Evolutionary conservation across 768 basidiomycete genomes (phyloP).

Genomic region (Russula lepida): DNA sequence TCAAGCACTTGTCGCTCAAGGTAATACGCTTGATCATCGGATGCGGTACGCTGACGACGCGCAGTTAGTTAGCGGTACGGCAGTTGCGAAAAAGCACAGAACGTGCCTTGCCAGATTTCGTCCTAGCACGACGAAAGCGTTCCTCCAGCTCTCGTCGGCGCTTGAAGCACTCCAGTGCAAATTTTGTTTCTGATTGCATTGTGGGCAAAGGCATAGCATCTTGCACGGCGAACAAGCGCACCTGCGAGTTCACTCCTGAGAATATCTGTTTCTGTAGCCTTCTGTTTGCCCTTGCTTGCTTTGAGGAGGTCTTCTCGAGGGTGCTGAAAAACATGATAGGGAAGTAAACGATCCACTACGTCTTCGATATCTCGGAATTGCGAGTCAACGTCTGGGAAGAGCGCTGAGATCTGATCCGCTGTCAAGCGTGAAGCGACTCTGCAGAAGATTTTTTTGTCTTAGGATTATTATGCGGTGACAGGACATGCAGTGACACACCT

Average conservation of each 20-base stretch:
- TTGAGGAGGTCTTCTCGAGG: conserved; percentile 53
- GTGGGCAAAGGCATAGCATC: not conserved
- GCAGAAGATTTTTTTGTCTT: not conserved
- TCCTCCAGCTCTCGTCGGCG: conserved; percentile 47
- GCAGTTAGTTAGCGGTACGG: not conserved
- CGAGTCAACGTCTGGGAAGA: conserved; percentile 60
- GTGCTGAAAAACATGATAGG: conserved; percentile 75
- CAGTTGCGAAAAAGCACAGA: not conserved
- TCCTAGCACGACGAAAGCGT: conserved; percentile 48
- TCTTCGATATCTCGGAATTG: conserved; percentile 59
- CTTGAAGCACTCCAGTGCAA: conserved; percentile 58
- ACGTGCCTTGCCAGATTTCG: conserved; percentile 51
- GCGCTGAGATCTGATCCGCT: conserved; percentile 51
- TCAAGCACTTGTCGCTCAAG: conserved; percentile 60
- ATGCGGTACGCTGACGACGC: conserved; percentile 44
- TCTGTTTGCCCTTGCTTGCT: conserved; percentile 54
- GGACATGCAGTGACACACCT: conserved; percentile 4
- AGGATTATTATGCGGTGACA: not conserved
- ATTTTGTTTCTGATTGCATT: conserved; percentile 51
- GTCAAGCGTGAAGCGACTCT: conserved; percentile 51
- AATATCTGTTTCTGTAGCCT: conserved; percentile 38
- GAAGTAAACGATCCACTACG: conserved; percentile 61
- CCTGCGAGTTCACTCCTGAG: conserved; percentile 45
- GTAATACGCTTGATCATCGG: conserved; percentile 54
- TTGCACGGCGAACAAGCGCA: conserved; percentile 26